Conservation (phyloP, 2,329 filamentous ascomycete species). For the Macrophomina phaseolina region DNA sequence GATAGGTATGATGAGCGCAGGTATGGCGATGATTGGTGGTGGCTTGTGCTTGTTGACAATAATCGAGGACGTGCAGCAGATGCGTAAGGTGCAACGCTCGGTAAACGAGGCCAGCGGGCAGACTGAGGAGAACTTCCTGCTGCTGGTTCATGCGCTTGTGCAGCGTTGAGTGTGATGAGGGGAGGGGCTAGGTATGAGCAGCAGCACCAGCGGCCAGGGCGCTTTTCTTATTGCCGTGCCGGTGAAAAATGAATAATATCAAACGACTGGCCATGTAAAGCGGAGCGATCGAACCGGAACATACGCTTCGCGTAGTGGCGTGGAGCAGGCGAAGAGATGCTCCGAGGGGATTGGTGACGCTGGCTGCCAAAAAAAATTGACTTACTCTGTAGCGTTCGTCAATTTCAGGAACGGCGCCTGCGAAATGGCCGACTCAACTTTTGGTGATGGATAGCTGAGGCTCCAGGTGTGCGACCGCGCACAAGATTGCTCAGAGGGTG, state of each 20-base stretch:
- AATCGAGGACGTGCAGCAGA: background rate
- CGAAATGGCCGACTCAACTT: background rate
- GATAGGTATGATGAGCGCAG: background rate
- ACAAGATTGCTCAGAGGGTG: background rate
- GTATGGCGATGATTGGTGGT: background rate
- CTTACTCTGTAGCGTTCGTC: background rate
- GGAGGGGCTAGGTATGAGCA: background rate
- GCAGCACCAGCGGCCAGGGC: background rate
- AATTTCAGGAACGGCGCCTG: too few species aligned
- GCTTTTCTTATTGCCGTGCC: background rate
- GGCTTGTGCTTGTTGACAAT: background rate
- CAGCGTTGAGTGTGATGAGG: background rate
- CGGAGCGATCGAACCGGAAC: background rate
- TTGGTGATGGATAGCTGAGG: slow-evolving; percentile 8
- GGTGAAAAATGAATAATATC: background rate
- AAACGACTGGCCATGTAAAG: background rate
- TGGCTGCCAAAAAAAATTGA: background rate
- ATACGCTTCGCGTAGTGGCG: background rate
- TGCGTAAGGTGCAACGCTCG: background rate
- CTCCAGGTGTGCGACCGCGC: background rate
- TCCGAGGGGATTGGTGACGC: background rate
- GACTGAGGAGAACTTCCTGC: background rate
- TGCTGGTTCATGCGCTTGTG: background rate
- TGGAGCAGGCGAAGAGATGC: background rate
- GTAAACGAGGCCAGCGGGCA: background rate